phyloP scores from a whole-genome alignment of 2,329 filamentous ascomycete genomes.

The Exophiala oligosperma region DNA sequence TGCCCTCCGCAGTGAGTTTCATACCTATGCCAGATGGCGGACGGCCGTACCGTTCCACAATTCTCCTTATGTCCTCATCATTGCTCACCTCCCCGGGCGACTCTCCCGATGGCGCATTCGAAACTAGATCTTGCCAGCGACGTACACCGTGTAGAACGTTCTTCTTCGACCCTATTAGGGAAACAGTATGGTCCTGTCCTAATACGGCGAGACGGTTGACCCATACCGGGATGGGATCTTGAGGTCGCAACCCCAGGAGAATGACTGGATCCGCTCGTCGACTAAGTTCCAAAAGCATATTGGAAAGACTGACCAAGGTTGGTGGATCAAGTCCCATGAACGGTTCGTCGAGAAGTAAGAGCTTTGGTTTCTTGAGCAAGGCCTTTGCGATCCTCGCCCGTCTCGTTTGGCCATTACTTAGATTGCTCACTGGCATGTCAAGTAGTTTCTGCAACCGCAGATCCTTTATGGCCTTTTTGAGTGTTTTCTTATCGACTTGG shows the following conservation, averaged over 20 bases:
- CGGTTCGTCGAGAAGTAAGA: constrained; percentile 86
- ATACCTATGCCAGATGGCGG: constrained; percentile 25
- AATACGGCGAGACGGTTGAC: constrained; percentile 80
- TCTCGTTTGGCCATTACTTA: constrained; percentile 91
- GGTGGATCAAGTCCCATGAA: constrained; percentile 92
- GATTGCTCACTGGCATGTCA: constrained; percentile 78
- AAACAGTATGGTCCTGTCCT: constrained; percentile 65
- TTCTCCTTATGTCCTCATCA: constrained; percentile 1
- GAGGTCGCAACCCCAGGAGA: constrained; percentile 75
- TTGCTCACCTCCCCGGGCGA: too few species aligned
- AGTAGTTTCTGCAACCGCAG: constrained; percentile 69
- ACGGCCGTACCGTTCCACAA: constrained; percentile 7
- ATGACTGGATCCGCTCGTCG: constrained; percentile 67
- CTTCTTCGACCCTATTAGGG: constrained; percentile 64
- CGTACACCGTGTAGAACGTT: constrained; percentile 51
- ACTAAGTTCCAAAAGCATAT: constrained; percentile 68
- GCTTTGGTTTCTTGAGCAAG: constrained; percentile 73
- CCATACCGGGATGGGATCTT: constrained; percentile 87
- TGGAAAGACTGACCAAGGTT: constrained; percentile 70
- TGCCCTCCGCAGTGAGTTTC: constrained; percentile 21
- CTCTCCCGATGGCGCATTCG: background rate
- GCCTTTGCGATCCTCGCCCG: constrained; percentile 86
- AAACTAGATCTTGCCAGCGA: constrained; percentile 19
- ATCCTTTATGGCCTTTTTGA: constrained; percentile 67
- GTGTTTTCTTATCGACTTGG: constrained; percentile 48